Evolutionary conservation across 2,329 filamentous ascomycete genomes (phyloP).

Genomic region (Microsporum ferrugineum): DNA sequence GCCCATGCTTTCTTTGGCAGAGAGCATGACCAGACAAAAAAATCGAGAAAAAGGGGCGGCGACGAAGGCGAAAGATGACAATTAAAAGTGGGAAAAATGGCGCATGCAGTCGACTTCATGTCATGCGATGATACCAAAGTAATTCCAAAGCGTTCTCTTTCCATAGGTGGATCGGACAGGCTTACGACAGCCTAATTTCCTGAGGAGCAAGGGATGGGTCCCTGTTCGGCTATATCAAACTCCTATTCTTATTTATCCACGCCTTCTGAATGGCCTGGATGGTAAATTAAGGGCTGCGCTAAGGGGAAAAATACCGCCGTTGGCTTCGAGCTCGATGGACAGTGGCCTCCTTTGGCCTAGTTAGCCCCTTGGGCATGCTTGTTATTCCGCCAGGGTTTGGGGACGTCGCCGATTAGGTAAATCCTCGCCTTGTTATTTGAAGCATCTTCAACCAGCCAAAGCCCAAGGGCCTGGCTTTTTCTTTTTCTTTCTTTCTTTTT

Average conservation of each 20-base stretch:
- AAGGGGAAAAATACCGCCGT: neutral
- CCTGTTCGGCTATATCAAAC: neutral
- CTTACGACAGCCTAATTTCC: conserved; percentile 6
- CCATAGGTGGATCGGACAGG: neutral
- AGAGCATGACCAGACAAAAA: neutral
- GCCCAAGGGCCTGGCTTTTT: neutral
- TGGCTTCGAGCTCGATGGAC: neutral
- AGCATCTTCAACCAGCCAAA: neutral
- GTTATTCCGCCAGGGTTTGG: neutral
- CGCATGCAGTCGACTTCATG: neutral
- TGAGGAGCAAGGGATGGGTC: conserved; percentile 6
- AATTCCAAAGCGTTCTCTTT: neutral
- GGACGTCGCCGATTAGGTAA: neutral
- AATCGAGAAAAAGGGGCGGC: neutral
- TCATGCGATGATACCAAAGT: neutral
- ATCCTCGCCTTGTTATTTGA: neutral
- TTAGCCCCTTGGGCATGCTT: neutral
- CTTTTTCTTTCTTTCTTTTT: neutral
- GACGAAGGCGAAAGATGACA: neutral
- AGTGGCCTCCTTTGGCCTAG: neutral
- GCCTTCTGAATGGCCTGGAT: neutral
- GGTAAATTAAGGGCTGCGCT: neutral
- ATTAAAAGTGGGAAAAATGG: neutral
- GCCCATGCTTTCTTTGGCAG: no score
- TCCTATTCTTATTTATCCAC: neutral